Conservation (phyloP, 805 yeast genomes). For the Saturnispora hagleri region DNA sequence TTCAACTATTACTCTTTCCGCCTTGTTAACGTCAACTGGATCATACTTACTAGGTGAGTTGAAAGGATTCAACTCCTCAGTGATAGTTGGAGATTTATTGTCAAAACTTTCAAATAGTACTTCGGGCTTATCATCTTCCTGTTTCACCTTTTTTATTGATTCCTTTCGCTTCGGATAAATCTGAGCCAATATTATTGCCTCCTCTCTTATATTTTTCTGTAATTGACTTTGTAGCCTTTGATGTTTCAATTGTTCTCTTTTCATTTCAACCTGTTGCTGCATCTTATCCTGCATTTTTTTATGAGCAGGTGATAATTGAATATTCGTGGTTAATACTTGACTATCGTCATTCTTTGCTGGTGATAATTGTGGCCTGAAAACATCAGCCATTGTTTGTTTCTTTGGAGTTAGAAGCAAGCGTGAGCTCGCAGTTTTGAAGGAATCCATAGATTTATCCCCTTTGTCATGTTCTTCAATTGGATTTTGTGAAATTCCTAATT, state of each 20-base stretch:
- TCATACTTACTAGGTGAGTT: constrained; percentile 4
- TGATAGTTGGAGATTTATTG: neutral
- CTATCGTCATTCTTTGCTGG: neutral
- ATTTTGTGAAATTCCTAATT: constrained; percentile 22
- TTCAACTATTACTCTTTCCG: constrained; percentile 5
- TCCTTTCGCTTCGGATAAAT: constrained; percentile 5
- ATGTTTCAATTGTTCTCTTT: constrained; percentile 7
- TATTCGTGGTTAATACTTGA: neutral
- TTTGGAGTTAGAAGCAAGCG: constrained; percentile 1
- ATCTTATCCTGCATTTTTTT: constrained; percentile 13
- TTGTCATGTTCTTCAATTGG: neutral
- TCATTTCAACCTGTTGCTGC: constrained; percentile 10
- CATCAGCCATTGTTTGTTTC: constrained; percentile 3
- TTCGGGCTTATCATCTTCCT: neutral
- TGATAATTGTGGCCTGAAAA: constrained; percentile 3
- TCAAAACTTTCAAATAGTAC: neutral
- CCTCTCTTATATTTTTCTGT: constrained; percentile 9
- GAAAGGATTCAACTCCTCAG: constrained; percentile 9
- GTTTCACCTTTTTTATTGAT: neutral
- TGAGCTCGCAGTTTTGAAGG: constrained; percentile 8
- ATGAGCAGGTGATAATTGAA: constrained; percentile 11
- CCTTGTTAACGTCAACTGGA: neutral
- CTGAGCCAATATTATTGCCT: constrained; percentile 8
- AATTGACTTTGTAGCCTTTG: constrained; percentile 9
- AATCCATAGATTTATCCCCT: constrained; percentile 1